Evolutionary conservation across 805 yeast genomes (phyloP).

Genomic region (Nematodospora valgi): DNA sequence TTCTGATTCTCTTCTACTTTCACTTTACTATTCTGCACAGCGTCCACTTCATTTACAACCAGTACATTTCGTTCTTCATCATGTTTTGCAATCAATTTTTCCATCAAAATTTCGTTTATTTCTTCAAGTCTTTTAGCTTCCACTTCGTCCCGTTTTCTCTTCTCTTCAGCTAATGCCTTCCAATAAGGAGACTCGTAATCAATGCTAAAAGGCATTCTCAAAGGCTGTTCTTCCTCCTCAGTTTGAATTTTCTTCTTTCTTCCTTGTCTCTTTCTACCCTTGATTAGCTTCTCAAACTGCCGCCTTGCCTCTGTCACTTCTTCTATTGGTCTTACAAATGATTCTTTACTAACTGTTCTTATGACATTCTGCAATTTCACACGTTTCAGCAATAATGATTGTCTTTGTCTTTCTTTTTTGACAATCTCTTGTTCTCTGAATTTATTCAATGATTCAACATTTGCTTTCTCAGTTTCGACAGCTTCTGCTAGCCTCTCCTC

Average conservation of each 20-base stretch:
- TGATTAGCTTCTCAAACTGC: conserved; percentile 25
- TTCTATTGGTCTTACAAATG: conserved; percentile 57
- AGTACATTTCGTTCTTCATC: conserved; percentile 1
- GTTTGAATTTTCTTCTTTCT: conserved; percentile 38
- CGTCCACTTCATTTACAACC: neutral
- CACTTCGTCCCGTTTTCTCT: conserved; percentile 10
- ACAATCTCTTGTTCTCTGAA: conserved; percentile 83
- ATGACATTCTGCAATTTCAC: conserved; percentile 58
- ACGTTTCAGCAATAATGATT: conserved; percentile 64
- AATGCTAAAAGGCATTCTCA: conserved; percentile 31
- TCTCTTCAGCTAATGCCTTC: conserved; percentile 20
- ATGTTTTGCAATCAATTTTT: neutral
- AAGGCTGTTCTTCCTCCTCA: conserved; percentile 23
- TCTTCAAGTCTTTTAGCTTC: conserved; percentile 9
- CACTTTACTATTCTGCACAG: conserved; percentile 6
- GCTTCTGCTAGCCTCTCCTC: conserved; percentile 81
- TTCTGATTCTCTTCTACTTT: no score
- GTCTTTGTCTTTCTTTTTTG: conserved; percentile 74
- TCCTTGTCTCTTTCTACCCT: conserved; percentile 40
- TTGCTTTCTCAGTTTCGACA: conserved; percentile 74
- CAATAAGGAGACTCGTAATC: conserved; percentile 24
- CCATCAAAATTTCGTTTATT: conserved; percentile 1
- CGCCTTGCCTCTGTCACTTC: conserved; percentile 52
- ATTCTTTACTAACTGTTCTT: conserved; percentile 47
- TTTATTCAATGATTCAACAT: conserved; percentile 65